Evolutionary conservation across 2,329 filamentous ascomycete species (phyloP), one percentile per base, ranked within the genome.

Genomic region (Emmonsiellopsis sp.): DNA sequence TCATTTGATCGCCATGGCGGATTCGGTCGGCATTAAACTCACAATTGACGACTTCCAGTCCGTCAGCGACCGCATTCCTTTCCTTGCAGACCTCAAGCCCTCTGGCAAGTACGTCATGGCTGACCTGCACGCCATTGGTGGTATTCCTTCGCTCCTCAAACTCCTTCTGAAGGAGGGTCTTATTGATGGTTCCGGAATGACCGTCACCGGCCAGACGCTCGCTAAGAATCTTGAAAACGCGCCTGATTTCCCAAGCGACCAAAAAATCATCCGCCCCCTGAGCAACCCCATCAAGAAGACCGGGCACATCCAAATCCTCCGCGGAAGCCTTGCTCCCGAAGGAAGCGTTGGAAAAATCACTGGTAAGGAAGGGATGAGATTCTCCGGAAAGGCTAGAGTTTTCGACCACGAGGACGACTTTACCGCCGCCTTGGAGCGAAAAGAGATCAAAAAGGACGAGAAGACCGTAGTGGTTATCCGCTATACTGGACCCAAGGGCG

Each of bases 31-130:
- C 62, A 79, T 93, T 67, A 87, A 89, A 70, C 80, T 93, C 53
- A 89, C 85, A 46, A 85, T 93, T 55, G 88, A 93, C 62, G 88
- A 93, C 72, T 92, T 92, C 81, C 88, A 93, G 73, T 75, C 79
- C 61, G 86, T 92, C 49, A 89, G 86, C 0, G 84, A 93, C 74
- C 81, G 83, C 48, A 89, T 80, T 15, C 88, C 88, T 20, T 86
- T 90, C 76, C 78, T 93, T 26, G 87, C 88, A 7, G 87, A 93
- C 67, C 76, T 93, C 42, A 91, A 92, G 76, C 88, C 88, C 2
- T 89, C 86, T 5, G 80, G 80, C 53, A 82, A 82, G 65, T 81
- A 80, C 55, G 80, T 83, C 48, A 81, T 82, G 76, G 74, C 76
- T 37, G 80, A 83, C 61, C 69, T 83, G 42, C 73, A 77, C 65